These are phyloP conservation scores for Cyclaneusma minus DNA, from an alignment of 2,329 filamentous ascomycete species.

Conservation along the genomic window DNA sequence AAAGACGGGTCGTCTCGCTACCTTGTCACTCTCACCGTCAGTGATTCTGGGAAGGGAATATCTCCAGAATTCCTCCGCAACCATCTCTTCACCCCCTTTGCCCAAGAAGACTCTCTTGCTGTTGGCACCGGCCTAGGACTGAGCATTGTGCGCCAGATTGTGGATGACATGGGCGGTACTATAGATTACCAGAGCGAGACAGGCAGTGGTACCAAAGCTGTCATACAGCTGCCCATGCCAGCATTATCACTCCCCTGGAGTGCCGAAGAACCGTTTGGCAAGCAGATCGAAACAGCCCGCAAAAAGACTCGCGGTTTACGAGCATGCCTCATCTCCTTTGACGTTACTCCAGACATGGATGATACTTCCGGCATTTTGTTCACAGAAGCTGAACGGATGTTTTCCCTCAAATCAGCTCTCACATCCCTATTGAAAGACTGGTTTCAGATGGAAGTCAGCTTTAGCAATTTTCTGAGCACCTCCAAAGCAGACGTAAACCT, in stretches of 20 bases:
- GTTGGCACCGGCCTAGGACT: constrained; percentile 46
- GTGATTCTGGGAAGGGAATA: constrained; percentile 51
- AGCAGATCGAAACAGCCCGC: constrained; percentile 9
- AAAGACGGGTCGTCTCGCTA: constrained; percentile 7
- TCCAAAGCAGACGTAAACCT: constrained; percentile 11
- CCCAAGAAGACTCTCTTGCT: constrained; percentile 44
- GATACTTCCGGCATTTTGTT: constrained; percentile 16
- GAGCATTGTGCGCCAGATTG: constrained; percentile 45
- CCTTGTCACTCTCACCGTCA: constrained; percentile 27
- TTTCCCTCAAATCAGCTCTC: constrained; percentile 12
- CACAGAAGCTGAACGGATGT: constrained; percentile 11
- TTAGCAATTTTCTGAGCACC: constrained; percentile 1
- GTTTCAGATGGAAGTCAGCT: constrained; percentile 12
- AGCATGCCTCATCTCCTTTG: constrained; percentile 13
- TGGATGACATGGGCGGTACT: constrained; percentile 40
- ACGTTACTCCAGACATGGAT: constrained; percentile 15
- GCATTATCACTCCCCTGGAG: too few relatives aligned
- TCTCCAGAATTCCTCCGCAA: constrained; percentile 43
- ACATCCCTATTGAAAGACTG: constrained; percentile 9
- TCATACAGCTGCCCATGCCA: constrained; percentile 26
- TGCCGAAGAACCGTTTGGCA: constrained; percentile 2
- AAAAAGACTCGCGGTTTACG: constrained; percentile 7
- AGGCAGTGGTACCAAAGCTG: constrained; percentile 37
- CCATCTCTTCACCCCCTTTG: constrained; percentile 44
- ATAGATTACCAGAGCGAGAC: constrained; percentile 39